Evolutionary conservation across 148 eudicot species (phyloP).

Genomic region (Rhododendron ferrugineum): DNA sequence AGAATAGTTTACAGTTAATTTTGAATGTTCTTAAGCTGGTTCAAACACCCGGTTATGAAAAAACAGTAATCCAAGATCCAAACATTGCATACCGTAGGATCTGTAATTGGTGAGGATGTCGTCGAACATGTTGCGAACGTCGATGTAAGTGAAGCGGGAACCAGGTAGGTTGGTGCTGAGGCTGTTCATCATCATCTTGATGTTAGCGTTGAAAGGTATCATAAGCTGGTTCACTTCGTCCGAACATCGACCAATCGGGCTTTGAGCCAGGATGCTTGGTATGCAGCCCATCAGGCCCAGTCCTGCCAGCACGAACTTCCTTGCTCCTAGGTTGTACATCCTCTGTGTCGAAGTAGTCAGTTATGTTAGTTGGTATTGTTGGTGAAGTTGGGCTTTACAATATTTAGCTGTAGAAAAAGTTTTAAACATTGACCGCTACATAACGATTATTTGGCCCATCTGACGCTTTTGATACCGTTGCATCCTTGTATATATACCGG

Average conservation of each 20-base stretch:
- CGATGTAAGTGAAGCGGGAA: slow-evolving; percentile 48
- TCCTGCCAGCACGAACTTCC: slow-evolving; percentile 75
- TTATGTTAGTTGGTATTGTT: background rate
- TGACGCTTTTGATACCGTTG: too few relatives aligned
- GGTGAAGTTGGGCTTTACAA: background rate
- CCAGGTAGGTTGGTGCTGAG: slow-evolving; percentile 62
- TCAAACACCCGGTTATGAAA: background rate
- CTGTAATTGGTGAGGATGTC: slow-evolving; percentile 58
- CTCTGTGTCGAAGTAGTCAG: slow-evolving; percentile 34
- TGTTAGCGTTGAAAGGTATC: slow-evolving; percentile 62
- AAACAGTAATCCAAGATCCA: background rate
- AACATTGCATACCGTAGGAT: slow-evolving; percentile 42
- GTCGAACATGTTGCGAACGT: slow-evolving; percentile 54
- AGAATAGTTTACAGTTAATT: background rate
- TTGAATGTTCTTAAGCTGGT: background rate
- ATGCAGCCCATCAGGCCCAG: slow-evolving; percentile 89
- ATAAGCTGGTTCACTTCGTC: slow-evolving; percentile 64
- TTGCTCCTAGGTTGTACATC: slow-evolving; percentile 74
- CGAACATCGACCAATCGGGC: slow-evolving; percentile 43
- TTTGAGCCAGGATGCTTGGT: slow-evolving; percentile 74
- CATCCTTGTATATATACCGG: too few relatives aligned
- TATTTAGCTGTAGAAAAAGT: background rate
- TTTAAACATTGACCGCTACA: too few relatives aligned
- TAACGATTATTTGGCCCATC: too few relatives aligned
- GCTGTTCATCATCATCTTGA: slow-evolving; percentile 56